Evolutionary conservation across 441 rosid species (phyloP), one percentile per base, ranked within the genome.

Genomic region (Pelargonium citronellum): DNA sequence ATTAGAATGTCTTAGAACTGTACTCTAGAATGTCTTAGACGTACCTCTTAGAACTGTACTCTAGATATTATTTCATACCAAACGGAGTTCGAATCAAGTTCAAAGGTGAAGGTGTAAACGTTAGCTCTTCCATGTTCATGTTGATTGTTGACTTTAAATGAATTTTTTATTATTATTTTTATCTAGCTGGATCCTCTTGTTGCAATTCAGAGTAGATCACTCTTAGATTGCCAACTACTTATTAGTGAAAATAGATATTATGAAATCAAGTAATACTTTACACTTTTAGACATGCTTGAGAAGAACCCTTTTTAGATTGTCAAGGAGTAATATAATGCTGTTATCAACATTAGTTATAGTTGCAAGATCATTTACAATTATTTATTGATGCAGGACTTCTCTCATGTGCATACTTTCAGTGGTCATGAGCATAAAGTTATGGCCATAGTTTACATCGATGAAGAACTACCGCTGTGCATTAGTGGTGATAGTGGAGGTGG

Each of bases 401-500:
- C 98, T 72, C 91, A 82, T 74, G 63, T 87, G 64, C 93, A 91
- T 67, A 79, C 97, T 7, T 88, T 89, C 74, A 85, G 71, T 80
- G 98, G 96, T 53, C 97, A 93, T 67, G 93, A 89, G 70, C 89
- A 89, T 66, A 93, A 90, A 82, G 86, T 93, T 74, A 89, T 75
- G 86, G 91, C 95, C 60, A 78, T 93, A 73, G 78, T 84, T 66
- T 85, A 84, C 78, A 81, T 81, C 13, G 91, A 88, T 68, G 91
- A 84, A 85, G 86, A 76, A 34, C 76, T 83, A 71, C 82, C 92
- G 55, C 78, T 85, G 49, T 93, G 97, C 82, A 75, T 93, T 63
- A 91, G 88, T 70, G 96, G 87, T 12, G 98, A 93, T 20, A 65
- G 89, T 75, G 98, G 89, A 79, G 95, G 98, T 67, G 95, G 96